Evolutionary conservation across 2,329 filamentous ascomycete genomes (phyloP), one percentile per base, ranked within the genome.

Genomic region (Thermoascus crustaceus): DNA sequence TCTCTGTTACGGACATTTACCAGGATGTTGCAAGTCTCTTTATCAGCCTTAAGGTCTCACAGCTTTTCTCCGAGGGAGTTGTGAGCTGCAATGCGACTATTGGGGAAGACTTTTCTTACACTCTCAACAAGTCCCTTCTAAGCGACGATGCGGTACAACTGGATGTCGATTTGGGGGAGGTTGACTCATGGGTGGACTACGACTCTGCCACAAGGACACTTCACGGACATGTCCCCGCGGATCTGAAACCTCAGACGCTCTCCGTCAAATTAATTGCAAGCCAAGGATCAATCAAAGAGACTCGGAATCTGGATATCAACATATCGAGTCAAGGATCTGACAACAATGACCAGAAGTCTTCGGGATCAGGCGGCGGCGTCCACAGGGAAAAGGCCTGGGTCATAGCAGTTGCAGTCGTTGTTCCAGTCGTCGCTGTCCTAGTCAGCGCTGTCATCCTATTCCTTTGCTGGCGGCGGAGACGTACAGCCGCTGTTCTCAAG

Each of bases 1-100:
- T 87, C 26, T 65, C 64, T 4, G 73, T 78, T 2, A 64, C 60
- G 5, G 80, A 85, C 49, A 63, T 61, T n/a, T 76, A 71, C 42
- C 69, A 68, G 4, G 73, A 85, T 50, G 61, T 59, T 4, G 71
- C 82, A 5, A 75, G 71, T 32, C 64, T 77, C 9, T 74, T 73
- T 1, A 52, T 85, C 17, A 55, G 57, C 17, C 45, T 76, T 7
- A 47, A 61, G 17, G 55, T 69, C 19, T 55, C 58, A 8, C 55
- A 63, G 10, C 53, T 73, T 7, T 70, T 73, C 43, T 47, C 46
- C 3, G 57, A 60, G 2, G 57, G 59, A 1, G 54, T 74, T 32
- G 60, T 60, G 5, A 61, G 55, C 5, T 52, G 74, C 30, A 66
- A 69, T 42, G 66, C 68, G 4, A 68, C 64, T 2, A 57, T 68